Evolutionary conservation across 345 rosid species (phyloP), one percentile per base, ranked within the genome.

Genomic region (Lepidium africanum): DNA sequence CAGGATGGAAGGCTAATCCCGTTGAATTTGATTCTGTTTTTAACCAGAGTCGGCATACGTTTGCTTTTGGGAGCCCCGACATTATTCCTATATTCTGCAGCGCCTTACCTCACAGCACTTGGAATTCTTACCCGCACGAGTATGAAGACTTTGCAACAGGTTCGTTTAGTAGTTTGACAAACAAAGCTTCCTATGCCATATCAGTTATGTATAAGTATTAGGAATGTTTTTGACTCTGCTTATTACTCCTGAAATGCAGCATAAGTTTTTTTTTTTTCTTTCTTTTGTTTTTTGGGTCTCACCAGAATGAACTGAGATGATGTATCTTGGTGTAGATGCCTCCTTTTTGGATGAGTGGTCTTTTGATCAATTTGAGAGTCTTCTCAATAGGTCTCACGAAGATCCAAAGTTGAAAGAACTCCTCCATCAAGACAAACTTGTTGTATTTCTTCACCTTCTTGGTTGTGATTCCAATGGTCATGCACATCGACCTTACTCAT

Each of bases 261-360:
- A 53, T 12, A 11, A 7, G 33, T 16, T 25, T 50, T 55, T 43
- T 45, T 11, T 25, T 25, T 21, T 25, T 30, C 33, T 5, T 30
- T 30, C 33, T 7, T 6, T 6, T 30, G 33, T 30, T 5, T 30
- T 5, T 30, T 1, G 5, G 33, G 7, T 35, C 14, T 63, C 41
- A 27, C 21, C 49, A 48, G 37, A 48, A 30, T 72, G 59, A 32
- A 57, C 10, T 65, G 37, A 19, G 39, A 41, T 57, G 7, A 43
- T 4, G 10, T 4, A 19, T 75, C 42, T 63, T 73, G 57, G 63
- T 90, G 90, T 90, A 92, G 98, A 92, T 88, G 98, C 98, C 16
- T 88, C 98, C 65, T 92, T 92, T 84, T 80, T 90, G 87, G 98
- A 92, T 82, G 96, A 90, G 82, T 92, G 98, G 96, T 88, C 98